These are phyloP conservation scores for Cytospora paraplurivora DNA, from an alignment of 2,329 filamentous ascomycete species.

Conservation along the genomic window DNA sequence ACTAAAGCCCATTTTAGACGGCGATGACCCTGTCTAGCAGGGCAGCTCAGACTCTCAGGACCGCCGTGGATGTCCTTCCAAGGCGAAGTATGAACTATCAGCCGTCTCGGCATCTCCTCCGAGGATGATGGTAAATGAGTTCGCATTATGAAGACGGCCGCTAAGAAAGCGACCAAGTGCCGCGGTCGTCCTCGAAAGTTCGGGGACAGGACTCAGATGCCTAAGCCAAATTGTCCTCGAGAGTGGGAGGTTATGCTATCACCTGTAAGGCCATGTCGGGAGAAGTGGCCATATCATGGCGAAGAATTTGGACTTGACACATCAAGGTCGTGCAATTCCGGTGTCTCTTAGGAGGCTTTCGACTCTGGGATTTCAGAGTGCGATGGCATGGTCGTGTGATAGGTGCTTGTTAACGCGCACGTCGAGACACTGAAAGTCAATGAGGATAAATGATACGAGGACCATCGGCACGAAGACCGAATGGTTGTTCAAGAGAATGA, in stretches of 20 bases:
- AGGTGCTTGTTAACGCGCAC: conserved; percentile 33
- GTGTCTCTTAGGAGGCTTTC: conserved; percentile 36
- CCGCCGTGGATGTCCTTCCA: background rate
- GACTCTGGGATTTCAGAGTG: conserved; percentile 37
- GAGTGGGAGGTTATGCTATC: conserved; percentile 35
- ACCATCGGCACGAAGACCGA: conserved; percentile 13
- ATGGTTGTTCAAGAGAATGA: conserved; percentile 20
- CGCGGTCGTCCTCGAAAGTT: conserved; percentile 2
- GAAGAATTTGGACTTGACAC: conserved; percentile 36
- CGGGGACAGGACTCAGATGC: background rate
- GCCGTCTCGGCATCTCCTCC: background rate
- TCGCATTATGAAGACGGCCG: background rate
- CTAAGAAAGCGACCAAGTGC: background rate
- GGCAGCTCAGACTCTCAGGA: background rate
- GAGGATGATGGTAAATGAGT: background rate
- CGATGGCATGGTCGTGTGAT: conserved; percentile 36
- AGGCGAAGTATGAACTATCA: background rate
- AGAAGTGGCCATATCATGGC: conserved; percentile 32
- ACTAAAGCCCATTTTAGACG: background rate
- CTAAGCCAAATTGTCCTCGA: background rate
- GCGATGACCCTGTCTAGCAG: background rate
- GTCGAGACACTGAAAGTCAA: conserved; percentile 29
- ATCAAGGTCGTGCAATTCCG: conserved; percentile 30
- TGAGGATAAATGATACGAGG: conserved; percentile 19
- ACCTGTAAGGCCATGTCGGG: conserved; percentile 34